Evolutionary conservation across 495 filamentous ascomycete genomes (phyloP), one percentile per base, ranked within the genome.

Genomic region (Daldinia childiae): DNA sequence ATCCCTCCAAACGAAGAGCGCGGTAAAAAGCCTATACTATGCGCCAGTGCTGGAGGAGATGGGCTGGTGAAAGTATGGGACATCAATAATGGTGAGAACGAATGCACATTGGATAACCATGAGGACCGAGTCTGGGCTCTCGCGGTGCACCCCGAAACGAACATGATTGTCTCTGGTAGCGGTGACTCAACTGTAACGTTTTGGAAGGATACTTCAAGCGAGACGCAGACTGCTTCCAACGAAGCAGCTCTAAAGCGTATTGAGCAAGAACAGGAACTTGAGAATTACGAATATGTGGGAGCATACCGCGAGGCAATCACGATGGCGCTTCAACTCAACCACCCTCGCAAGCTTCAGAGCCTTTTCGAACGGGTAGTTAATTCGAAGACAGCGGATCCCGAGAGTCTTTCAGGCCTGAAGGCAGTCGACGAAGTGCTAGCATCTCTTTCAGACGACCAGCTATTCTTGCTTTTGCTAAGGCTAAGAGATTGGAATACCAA

Each of bases 1-100:
- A 83, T 89, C 55, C 85, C 90, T 0, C 79, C 73, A 69, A 79
- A 71, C 62, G 81, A 83, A 34, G 81, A 83, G 26, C 76, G 79
- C 4, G 72, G 78, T n/a, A 83, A 85, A 74, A 85, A 82, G 65
- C 82, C 81, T 36, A 84, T 84, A 64, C 86, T 94, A 29, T 85
- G 97, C 34, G 96, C 92, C 9, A 93, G 90, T 64, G 94, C 96
- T 6, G 96, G 92, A 34, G 95, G 93, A 50, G 95, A 99, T 80
- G 94, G 94, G n/a, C 83, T 99, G 6, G 93, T 99, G 52, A 99
- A 98, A 79, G 85, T 98, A 57, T 99, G 95, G 95, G 92, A 95
- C 66, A 89, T 91, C 7, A 86, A 84, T 70, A 79, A 76, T 1
- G 93, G 94, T n/a, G 95, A 98, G 79, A 85, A 88, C 4, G 91